phyloP scores from a whole-genome alignment of 2,329 filamentous ascomycete species.

The Fonsecaea pugnacius region DNA sequence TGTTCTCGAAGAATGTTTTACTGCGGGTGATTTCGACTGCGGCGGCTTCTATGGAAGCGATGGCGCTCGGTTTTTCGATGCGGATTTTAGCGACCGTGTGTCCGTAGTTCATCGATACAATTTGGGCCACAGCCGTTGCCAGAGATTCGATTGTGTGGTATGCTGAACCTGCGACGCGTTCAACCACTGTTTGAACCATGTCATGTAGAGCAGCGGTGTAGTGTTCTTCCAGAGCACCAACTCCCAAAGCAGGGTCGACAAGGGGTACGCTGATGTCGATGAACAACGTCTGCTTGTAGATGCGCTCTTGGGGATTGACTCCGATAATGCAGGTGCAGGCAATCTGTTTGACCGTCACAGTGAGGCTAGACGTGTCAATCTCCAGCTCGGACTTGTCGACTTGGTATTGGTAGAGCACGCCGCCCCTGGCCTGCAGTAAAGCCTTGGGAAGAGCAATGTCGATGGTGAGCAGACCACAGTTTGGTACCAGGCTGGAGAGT shows the following conservation, averaged over 20 bases:
- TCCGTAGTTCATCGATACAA: slow-evolving; percentile 51
- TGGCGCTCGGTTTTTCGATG: slow-evolving; percentile 57
- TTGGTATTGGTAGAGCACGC: slow-evolving; percentile 45
- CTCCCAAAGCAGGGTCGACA: slow-evolving; percentile 24
- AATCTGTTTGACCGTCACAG: slow-evolving; percentile 48
- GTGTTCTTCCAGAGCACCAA: slow-evolving; percentile 22
- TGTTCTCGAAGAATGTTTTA: slow-evolving; percentile 49
- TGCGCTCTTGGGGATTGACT: slow-evolving; percentile 57
- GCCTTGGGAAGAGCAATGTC: slow-evolving; percentile 49
- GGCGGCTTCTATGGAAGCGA: slow-evolving; percentile 54
- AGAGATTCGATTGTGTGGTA: slow-evolving; percentile 59
- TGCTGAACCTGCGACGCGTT: slow-evolving; percentile 52
- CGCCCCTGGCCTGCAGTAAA: slow-evolving; percentile 49
- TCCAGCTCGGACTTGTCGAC: slow-evolving; percentile 34
- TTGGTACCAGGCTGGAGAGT: slow-evolving; percentile 24
- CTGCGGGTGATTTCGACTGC: slow-evolving; percentile 56
- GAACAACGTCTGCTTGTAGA: slow-evolving; percentile 56
- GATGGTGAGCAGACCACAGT: slow-evolving; percentile 30
- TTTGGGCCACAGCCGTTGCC: slow-evolving; percentile 54
- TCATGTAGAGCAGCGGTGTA: slow-evolving; percentile 41
- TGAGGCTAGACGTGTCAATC: slow-evolving; percentile 23
- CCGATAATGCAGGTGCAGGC: slow-evolving; percentile 55
- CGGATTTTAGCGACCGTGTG: slow-evolving; percentile 53
- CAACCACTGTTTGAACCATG: slow-evolving; percentile 46
- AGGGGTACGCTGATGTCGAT: slow-evolving; percentile 43